Evolutionary conservation across 305 asterid species (phyloP), one percentile per base, ranked within the genome.

Genomic region (Vinca major): DNA sequence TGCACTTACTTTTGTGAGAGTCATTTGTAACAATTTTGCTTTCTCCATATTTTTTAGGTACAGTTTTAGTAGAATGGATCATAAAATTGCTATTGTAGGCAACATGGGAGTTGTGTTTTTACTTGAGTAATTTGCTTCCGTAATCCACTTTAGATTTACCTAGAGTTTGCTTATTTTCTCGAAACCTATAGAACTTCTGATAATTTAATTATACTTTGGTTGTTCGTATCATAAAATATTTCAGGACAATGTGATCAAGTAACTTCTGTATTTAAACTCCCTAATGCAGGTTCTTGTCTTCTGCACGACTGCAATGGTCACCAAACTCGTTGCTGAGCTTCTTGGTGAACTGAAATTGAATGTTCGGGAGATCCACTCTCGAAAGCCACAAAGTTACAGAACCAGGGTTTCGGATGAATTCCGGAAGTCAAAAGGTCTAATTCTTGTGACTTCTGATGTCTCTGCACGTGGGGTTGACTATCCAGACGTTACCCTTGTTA

Each of bases 381-480:
- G 97, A 68, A 91, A 94, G 69, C 86, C 99, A 20, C 99, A 91
- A 81, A 81, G 91, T 75, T 91, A 94, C 74, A 82, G 97, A 82
- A 91, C 99, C 36, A 82, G 84, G 78, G 79, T 94, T 67, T 91
- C 99, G 2, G 96, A 94, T 57, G 99, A 94, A 76, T 91, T 93
- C 65, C 85, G 97, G 79, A 91, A 94, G 80, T 94, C 96, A 20
- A 89, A 83, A 63, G 97, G 97, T 71, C 97, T 94, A 62, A 91
- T 91, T 77, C 96, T 91, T 11, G 99, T 91, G 49, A 88, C 99
- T 17, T 94, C 97, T 44, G 99, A 94, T 62, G 99, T 91, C 50
- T 91, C 97, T 79, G 99, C 99, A 12, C 99, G 99, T 63, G 97
- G 97, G 63, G 99, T 94, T 12, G 97, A 94, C 84, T 94, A 94